These are phyloP conservation scores for Pachysandra terminalis DNA, from an alignment of 164 flowering plant genomes.

Conservation along the genomic window DNA sequence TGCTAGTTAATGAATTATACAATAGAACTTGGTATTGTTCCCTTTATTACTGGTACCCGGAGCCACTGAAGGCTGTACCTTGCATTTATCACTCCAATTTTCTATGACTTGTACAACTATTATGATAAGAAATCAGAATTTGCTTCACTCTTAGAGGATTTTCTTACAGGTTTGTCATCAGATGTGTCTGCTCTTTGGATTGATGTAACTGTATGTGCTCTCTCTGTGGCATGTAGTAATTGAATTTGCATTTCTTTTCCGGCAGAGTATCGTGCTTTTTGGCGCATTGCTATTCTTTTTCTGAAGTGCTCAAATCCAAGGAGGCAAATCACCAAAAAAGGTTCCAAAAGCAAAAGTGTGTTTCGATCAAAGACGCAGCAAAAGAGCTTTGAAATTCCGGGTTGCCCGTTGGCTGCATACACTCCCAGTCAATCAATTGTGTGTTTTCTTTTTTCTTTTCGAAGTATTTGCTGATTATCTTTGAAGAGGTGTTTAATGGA, in stretches of 20 bases:
- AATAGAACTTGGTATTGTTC: too few species aligned
- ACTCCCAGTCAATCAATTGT: too few species aligned
- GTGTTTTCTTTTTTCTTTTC: too few species aligned
- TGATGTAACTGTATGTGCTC: too few species aligned
- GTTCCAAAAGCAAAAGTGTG: constrained; percentile 29
- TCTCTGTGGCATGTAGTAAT: too few species aligned
- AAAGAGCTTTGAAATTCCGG: too few species aligned
- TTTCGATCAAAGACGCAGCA: constrained; percentile 12
- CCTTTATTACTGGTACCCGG: not conserved
- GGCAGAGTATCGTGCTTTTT: constrained; percentile 42
- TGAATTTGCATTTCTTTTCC: not conserved
- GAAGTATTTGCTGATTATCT: too few species aligned
- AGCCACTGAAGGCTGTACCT: constrained; percentile 13
- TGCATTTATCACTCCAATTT: constrained; percentile 37
- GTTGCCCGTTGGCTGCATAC: too few species aligned
- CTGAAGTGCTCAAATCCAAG: constrained; percentile 38
- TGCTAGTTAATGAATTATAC: too few species aligned
- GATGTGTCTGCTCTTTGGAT: too few species aligned
- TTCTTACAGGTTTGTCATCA: constrained; percentile 42
- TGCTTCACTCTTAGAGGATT: constrained; percentile 36
- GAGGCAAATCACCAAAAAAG: constrained; percentile 35
- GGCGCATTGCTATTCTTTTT: constrained; percentile 45
- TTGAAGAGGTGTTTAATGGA: too few species aligned
- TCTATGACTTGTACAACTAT: constrained; percentile 62
- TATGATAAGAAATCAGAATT: constrained; percentile 38